Percentiles rank a stretch among this genome's conserved stretches.
phyloP scores from a whole-genome alignment of 768 basidiomycete species.

The Epithele typhae region DNA sequence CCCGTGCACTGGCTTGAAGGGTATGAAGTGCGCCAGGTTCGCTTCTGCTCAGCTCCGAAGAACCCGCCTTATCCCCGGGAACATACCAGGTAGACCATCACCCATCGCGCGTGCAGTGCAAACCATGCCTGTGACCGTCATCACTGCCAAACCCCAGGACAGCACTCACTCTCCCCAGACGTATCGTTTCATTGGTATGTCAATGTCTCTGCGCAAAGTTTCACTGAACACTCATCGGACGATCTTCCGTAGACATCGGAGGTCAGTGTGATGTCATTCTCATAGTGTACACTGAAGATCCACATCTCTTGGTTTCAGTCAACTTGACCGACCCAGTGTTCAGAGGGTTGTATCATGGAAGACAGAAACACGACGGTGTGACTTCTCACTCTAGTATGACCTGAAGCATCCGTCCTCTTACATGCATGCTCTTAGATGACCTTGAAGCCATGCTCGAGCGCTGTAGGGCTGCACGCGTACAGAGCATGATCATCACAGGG shows the following conservation, averaged over 20 bases:
- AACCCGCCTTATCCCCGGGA: neutral
- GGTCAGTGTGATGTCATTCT: slow-evolving; percentile 22
- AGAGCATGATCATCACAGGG: slow-evolving; percentile 74
- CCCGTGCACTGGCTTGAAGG: neutral
- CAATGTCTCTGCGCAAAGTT: neutral
- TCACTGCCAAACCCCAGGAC: slow-evolving; percentile 18
- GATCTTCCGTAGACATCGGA: slow-evolving; percentile 35
- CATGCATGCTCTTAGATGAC: slow-evolving; percentile 54
- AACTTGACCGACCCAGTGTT: slow-evolving; percentile 59
- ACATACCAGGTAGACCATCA: no score
- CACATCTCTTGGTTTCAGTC: slow-evolving; percentile 27
- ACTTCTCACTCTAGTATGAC: neutral
- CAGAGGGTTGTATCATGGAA: slow-evolving; percentile 45
- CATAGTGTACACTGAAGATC: neutral
- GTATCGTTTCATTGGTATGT: slow-evolving; percentile 33
- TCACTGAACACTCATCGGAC: no score
- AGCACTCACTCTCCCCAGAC: slow-evolving; percentile 12
- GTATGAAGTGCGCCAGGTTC: no score
- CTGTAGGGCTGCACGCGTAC: slow-evolving; percentile 54
- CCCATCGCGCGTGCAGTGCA: neutral
- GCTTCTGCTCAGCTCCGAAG: no score
- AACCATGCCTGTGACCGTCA: slow-evolving; percentile 25
- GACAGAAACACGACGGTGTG: slow-evolving; percentile 46
- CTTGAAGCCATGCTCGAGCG: slow-evolving; percentile 53
- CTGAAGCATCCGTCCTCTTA: slow-evolving; percentile 29